phyloP scores from a whole-genome alignment of 140 eudicot genomes.

The Cichorium intybus region DNA sequence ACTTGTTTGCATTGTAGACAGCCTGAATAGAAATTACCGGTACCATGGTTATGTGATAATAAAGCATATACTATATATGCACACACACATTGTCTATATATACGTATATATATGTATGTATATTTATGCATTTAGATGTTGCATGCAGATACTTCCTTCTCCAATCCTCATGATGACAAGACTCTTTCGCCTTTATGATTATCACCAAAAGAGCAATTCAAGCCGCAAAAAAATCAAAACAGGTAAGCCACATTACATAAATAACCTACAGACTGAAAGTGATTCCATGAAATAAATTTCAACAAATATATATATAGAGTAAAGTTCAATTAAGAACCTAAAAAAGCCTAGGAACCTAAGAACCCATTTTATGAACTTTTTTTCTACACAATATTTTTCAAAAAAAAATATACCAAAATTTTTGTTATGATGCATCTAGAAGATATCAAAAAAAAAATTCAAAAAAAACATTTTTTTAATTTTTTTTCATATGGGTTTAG shows the following conservation, averaged over 20 bases:
- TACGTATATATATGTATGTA: background rate
- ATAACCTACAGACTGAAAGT: background rate
- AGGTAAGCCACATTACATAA: background rate
- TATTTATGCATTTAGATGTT: background rate
- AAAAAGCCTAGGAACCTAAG: too few relatives aligned
- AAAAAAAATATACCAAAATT: too few relatives aligned
- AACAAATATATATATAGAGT: too few relatives aligned
- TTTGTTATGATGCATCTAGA: too few relatives aligned
- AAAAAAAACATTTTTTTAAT: too few relatives aligned
- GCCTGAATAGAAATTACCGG: constrained; percentile 27
- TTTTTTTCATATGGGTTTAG: too few relatives aligned
- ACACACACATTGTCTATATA: background rate
- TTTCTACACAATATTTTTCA: too few relatives aligned
- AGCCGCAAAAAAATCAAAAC: too few relatives aligned
- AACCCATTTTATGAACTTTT: too few relatives aligned
- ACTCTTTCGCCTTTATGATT: background rate
- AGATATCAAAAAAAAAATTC: too few relatives aligned
- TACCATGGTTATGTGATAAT: background rate
- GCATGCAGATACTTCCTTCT: background rate
- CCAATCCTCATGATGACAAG: background rate
- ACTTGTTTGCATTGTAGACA: constrained; percentile 65
- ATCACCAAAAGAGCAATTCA: background rate
- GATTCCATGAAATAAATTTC: background rate
- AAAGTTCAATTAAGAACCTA: too few relatives aligned
- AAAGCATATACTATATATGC: background rate